Percentiles rank a stretch among this genome's conserved stretches.
These are phyloP conservation scores for Ophiostoma novo-ulmi DNA, from an alignment of 2,329 filamentous ascomycete species.

Conservation along the genomic window DNA sequence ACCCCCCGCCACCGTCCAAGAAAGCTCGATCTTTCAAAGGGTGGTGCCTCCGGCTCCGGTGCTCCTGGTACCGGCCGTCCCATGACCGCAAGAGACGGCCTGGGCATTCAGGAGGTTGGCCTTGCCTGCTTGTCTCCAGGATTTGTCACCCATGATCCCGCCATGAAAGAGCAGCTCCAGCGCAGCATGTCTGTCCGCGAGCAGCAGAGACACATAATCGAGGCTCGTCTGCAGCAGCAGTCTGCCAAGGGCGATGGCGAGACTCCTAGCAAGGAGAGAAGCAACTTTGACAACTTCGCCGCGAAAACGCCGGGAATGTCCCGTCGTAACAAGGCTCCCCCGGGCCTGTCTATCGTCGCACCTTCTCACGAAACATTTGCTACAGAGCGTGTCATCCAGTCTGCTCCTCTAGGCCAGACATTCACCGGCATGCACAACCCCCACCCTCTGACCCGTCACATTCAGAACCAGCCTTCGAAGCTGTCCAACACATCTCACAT, in stretches of 20 bases:
- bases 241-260: slow-evolving; percentile 70
- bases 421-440: slow-evolving; percentile 86
- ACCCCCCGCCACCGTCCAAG: slow-evolving; percentile 69
- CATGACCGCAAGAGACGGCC: slow-evolving; percentile 70
- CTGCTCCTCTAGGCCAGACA: slow-evolving; percentile 86
- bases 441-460: slow-evolving; percentile 69
- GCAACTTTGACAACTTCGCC: slow-evolving; percentile 44
- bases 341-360: slow-evolving; percentile 89
- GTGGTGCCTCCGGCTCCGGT: slow-evolving; percentile 46
- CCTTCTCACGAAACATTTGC: slow-evolving; percentile 89
- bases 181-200: slow-evolving; percentile 89
- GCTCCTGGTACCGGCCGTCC: slow-evolving; percentile 62
- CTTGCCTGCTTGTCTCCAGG: slow-evolving; percentile 91
- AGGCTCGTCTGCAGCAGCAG: slow-evolving; percentile 81
- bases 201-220: slow-evolving; percentile 91
- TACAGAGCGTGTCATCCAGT: slow-evolving; percentile 92
- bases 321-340: slow-evolving; percentile 72
- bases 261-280: slow-evolving; percentile 51
- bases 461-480: slow-evolving; percentile 75
- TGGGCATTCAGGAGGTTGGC: slow-evolving; percentile 87
- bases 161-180: slow-evolving; percentile 92
- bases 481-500: slow-evolving; percentile 83
- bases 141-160: slow-evolving; percentile 93
- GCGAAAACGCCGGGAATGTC: slow-evolving; percentile 70
- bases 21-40: slow-evolving; percentile 71